Conservation (phyloP, 1,139 yeast species). For the Wickerhamiella infanticola region DNA sequence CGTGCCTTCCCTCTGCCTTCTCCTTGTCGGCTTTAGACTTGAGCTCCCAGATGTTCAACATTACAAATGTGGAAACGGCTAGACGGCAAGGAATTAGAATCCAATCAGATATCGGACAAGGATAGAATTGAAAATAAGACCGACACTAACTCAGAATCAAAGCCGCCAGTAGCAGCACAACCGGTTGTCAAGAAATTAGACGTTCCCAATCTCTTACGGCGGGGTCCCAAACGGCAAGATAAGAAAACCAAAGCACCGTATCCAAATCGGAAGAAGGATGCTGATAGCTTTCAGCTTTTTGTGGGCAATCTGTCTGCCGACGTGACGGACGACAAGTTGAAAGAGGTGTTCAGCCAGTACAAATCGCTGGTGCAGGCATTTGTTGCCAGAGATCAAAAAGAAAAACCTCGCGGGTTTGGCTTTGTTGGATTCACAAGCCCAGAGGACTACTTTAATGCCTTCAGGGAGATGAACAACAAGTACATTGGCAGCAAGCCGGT, state of each 20-base stretch:
- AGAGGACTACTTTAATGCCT: slow-evolving; percentile 50
- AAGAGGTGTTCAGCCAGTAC: slow-evolving; percentile 37
- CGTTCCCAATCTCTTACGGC: too few relatives aligned
- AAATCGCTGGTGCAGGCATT: slow-evolving; percentile 37
- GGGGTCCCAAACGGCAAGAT: background rate
- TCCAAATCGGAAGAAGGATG: slow-evolving; percentile 17
- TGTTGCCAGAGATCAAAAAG: slow-evolving; percentile 29
- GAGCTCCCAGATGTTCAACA: slow-evolving; percentile 29
- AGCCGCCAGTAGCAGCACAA: too few relatives aligned
- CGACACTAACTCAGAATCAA: too few relatives aligned
- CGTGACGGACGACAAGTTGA: slow-evolving; percentile 41
- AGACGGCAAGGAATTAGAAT: background rate
- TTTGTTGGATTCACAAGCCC: slow-evolving; percentile 50
- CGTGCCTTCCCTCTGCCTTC: slow-evolving; percentile 18
- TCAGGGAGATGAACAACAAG: slow-evolving; percentile 61
- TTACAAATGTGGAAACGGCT: slow-evolving; percentile 3
- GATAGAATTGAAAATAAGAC: too few relatives aligned
- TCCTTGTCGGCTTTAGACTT: slow-evolving; percentile 25
- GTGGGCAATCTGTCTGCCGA: slow-evolving; percentile 64
- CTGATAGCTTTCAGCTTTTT: slow-evolving; percentile 44
- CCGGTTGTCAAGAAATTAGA: too few relatives aligned
- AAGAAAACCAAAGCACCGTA: background rate
- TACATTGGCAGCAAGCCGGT: slow-evolving; percentile 65
- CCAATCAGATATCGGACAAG: too few relatives aligned
- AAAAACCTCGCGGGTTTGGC: slow-evolving; percentile 40